A percentile compares a stretch with the other conserved stretches of the same genome.
These are phyloP conservation scores for Yarrowia yakushimensis DNA, from an alignment of 805 yeast genomes.

Conservation along the genomic window DNA sequence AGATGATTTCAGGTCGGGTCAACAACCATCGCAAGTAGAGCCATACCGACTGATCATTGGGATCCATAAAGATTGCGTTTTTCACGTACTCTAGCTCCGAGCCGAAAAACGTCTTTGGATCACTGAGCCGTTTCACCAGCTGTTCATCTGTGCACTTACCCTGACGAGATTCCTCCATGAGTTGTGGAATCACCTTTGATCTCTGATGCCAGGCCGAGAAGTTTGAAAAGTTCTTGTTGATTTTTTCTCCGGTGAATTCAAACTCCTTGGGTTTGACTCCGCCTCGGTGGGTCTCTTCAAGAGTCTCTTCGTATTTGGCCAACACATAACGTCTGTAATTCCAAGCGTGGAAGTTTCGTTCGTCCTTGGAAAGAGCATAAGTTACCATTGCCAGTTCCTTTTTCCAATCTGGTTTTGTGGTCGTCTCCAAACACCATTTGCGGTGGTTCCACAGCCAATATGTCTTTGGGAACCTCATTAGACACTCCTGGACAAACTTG, in stretches of 20 bases:
- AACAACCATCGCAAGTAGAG: conserved; percentile 79
- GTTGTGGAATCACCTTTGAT: conserved; percentile 58
- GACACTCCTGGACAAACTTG: conserved; percentile 51
- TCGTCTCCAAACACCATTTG: conserved; percentile 66
- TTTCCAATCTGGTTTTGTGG: conserved; percentile 59
- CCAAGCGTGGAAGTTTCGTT: conserved; percentile 95
- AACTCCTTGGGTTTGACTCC: conserved; percentile 51
- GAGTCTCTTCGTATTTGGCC: conserved; percentile 32
- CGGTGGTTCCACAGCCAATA: conserved; percentile 98
- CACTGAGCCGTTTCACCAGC: conserved; percentile 29
- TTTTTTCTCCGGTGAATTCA: conserved; percentile 70
- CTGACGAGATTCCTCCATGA: conserved; percentile 39
- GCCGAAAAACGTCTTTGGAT: conserved; percentile 42
- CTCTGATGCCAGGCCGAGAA: conserved; percentile 96
- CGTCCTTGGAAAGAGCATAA: conserved; percentile 64
- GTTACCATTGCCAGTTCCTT: conserved; percentile 66
- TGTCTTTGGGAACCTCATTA: conserved; percentile 75
- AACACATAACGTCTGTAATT: conserved; percentile 79
- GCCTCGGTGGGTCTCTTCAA: conserved; percentile 29
- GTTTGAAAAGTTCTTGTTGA: conserved; percentile 81
- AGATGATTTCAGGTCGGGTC: conserved; percentile 36
- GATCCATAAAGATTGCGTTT: conserved; percentile 87
- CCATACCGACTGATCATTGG: conserved; percentile 94
- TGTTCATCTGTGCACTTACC: conserved; percentile 29
- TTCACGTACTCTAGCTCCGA: conserved; percentile 66